Evolutionary conservation across 2,329 filamentous ascomycete species (phyloP).

Genomic region (Fusarium multiceps): DNA sequence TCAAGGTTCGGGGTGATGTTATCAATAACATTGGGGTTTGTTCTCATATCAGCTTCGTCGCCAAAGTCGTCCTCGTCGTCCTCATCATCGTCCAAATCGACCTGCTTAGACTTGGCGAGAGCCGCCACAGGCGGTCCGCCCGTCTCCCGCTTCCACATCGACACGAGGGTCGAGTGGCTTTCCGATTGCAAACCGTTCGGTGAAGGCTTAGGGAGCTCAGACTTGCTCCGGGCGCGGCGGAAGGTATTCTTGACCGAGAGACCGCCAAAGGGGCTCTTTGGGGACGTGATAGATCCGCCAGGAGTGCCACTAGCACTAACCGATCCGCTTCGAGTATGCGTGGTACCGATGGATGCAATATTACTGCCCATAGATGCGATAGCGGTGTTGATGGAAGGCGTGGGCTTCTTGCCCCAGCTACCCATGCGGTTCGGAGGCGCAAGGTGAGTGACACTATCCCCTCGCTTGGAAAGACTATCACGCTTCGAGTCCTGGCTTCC

Average conservation of each 20-base stretch:
- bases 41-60: constrained; percentile 70
- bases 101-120: constrained; percentile 51
- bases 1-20: constrained; percentile 77
- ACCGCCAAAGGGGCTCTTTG: constrained; percentile 61
- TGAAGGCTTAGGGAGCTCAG: constrained; percentile 59
- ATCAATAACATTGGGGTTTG: constrained; percentile 72
- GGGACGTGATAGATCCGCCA: constrained; percentile 64
- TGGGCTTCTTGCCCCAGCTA: constrained; percentile 64
- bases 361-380: constrained; percentile 66
- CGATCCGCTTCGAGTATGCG: constrained; percentile 69
- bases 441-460: constrained; percentile 58
- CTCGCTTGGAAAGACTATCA: constrained; percentile 53
- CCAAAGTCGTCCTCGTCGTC: constrained; percentile 64
- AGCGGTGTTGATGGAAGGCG: constrained; percentile 69
- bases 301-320: constrained; percentile 66
- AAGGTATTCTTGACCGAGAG: constrained; percentile 62
- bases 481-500: constrained; percentile 46
- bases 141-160: constrained; percentile 61
- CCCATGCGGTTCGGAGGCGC: constrained; percentile 62
- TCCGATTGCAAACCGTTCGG: constrained; percentile 46
- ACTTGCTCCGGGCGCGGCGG: constrained; percentile 67
- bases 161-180: constrained; percentile 59
- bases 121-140: constrained; percentile 66
- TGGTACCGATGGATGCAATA: constrained; percentile 66
- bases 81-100: constrained; percentile 60